phyloP scores from a whole-genome alignment of 805 yeast species.

The Starmerella geochares region DNA sequence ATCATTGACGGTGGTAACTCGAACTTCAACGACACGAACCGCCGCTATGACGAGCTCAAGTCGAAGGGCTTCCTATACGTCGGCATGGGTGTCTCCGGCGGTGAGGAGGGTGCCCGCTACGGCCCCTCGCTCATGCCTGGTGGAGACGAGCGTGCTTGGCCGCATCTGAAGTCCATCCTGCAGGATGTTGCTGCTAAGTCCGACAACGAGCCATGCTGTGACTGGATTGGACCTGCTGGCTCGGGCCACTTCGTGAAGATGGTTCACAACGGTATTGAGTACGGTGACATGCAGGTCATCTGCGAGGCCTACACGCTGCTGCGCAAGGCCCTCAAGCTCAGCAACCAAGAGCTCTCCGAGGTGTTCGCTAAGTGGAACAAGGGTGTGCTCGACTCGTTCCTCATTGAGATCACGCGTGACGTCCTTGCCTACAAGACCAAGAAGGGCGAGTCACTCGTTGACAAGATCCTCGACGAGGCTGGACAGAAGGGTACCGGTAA shows the following conservation, averaged over 20 bases:
- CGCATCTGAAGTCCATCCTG: constrained; percentile 92
- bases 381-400: constrained; percentile 95
- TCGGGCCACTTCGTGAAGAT: constrained; percentile 98
- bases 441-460: constrained; percentile 87
- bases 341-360: constrained; percentile 84
- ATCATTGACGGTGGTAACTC: constrained; percentile 99
- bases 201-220: constrained; percentile 99
- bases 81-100: constrained; percentile 99
- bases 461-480: constrained; percentile 92
- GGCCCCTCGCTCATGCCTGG: constrained; percentile 99
- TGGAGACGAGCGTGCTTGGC: constrained; percentile 98
- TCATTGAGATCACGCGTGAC: constrained; percentile 93
- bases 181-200: constrained; percentile 92
- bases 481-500: constrained; percentile 99
- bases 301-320: constrained; percentile 94
- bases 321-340: constrained; percentile 86
- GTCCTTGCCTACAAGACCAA: constrained; percentile 79
- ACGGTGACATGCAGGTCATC: constrained; percentile 99
- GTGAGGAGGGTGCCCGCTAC: constrained; percentile 99
- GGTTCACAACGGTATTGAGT: constrained; percentile 99
- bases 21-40: constrained; percentile 96
- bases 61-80: constrained; percentile 81
- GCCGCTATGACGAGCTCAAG: constrained; percentile 85
- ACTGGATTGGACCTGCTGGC: constrained; percentile 99
- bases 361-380: constrained; percentile 90